Evolutionary conservation across 2,329 filamentous ascomycete genomes (phyloP), one percentile per base, ranked within the genome.

Genomic region (Ophiostoma perfectum): DNA sequence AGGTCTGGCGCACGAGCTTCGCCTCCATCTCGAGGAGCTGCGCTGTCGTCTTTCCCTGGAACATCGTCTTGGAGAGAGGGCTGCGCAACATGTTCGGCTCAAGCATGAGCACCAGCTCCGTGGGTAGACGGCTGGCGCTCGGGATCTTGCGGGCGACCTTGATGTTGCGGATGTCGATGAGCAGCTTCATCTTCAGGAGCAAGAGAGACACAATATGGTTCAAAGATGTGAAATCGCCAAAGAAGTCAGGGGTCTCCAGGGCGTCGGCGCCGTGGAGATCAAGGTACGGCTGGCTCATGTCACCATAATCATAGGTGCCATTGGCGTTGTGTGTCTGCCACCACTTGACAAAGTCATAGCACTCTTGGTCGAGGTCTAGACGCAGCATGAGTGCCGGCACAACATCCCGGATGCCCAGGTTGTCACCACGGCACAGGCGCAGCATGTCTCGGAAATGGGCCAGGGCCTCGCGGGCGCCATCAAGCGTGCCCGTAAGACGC

Each of bases 341-440:
- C 81, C 79, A 83, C 73, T 81, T 83, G 72, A 82, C 45, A 67
- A 83, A 82, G 71, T 81, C 79, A 71, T 82, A 82, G 73, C 75
- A 76, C 58, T 77, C 75, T 67, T 78, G 76, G 60, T 78, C 77
- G 41, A 70, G 71, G 41, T 71, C 76, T 6, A 78, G 73, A 38
- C 74, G 75, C 45, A 78, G 72, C 63, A 75, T 64, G 36, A 77
- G 72, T 27, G 52, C 64, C 5, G 68, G 68, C 9, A 70, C 60
- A 49, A 72, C 64, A 58, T 68, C 65, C 63, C 72, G 72, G 66
- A 64, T 5, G 39, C 66, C 66, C 55, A 72, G 47, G 64, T 65
- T 70, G 66, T 72, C 71, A 4, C 4, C n/a, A n/a, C 58, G 68
- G 64, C 58, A 38, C 27, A 60, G 18, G 12, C 55, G 55, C 55